Base-by-base conservation (phyloP, 169 alveolate species). In the Theileria parva region DNA sequence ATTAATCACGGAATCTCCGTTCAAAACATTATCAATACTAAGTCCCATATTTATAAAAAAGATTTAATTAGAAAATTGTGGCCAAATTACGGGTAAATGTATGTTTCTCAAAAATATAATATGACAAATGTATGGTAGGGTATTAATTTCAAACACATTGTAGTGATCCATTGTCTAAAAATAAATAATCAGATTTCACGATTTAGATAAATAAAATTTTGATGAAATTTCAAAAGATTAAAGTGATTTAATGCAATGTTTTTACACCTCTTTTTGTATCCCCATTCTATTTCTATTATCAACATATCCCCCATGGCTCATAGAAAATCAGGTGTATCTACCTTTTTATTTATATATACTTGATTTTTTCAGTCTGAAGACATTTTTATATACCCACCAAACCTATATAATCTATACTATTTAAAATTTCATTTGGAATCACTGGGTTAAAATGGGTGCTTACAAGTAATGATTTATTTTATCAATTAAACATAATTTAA, bases 381-480 rank as follows among this genome's bases (percentile, higher is more conserved):
- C 23, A 25, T 69, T 19, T 69, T 25, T 34, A 15, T 69, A 25
- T 37, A 51, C 34, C 34, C 65, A 19, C 12, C 39, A 69, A 28
- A 25, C 63, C 65, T 59, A 69, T 50, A 39, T 19, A 34, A 34
- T 11, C 67, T 19, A n/a, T 34, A 69, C 39, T n/a, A 27, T 25
- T 15, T n/a, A 69, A 19, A 19, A 50, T 51, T 25, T 69, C 25
- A 3, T 5, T 34, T n/a, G 65, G 51, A 69, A 34, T 32, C 32
- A 28, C 25, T 69, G 51, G 65, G 48, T 73, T 73, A 59, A 73
- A 53, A 73, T 73, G 80, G 71, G 81, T 27, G 84, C 63, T 39
- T 76, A 76, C 69, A 76, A 81, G 84, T 76, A 50, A 21, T 13
- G 53, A 53, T 55, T 59, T 34, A 73, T n/a, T 73, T 23, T 21